Base-by-base conservation (phyloP, 2,329 filamentous ascomycete genomes). In the Diaporthe sp. region DNA sequence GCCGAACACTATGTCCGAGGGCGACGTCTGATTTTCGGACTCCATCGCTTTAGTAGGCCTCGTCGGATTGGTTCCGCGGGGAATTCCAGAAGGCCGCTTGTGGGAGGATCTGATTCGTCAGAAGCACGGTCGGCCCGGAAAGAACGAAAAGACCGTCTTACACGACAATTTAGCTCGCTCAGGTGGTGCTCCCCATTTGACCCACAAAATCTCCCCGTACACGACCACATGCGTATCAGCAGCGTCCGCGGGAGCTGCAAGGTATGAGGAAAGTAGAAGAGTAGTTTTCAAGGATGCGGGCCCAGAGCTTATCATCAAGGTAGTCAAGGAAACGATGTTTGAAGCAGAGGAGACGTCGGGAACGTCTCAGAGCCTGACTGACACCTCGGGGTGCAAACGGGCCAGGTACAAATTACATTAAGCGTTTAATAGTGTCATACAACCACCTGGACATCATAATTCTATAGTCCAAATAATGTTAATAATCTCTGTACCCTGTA, bases 111-210 rank as follows among this genome's bases (percentile, higher is more conserved):
- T 67, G 61, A 67, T 67, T 67, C 25, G 61, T 51, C 61, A 67
- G 61, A n/a, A 10, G 2, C 17, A 19, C 19, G 4, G 15, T 34
- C 61, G 61, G 28, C 44, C 61, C 61, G 42, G 19, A 25, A 44
- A 22, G 39, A 44, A 44, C n/a, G 59, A 67, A 34, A 49, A 37
- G 61, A 13, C 61, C 61, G 42, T 67, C 61, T 67, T 67, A 67
- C 44, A 62, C 3, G 39, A 62, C 58, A 31, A 28, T 19, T 15
- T 46, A 46, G 59, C 59, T 22, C n/a, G 15, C n/a, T 22, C n/a
- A 19, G 17, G 9, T 28, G 37, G 39, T n/a, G 37, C 8, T 5
- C 25, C n/a, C 8, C 34, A 34, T 9, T 31, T 46, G 39, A 65
- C 37, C 59, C 59, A 46, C 59, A 46, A 17, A 9, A 12, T 13